phyloP scores from a whole-genome alignment of 2,329 filamentous ascomycete genomes.

The Zymoseptoria passerinii region DNA sequence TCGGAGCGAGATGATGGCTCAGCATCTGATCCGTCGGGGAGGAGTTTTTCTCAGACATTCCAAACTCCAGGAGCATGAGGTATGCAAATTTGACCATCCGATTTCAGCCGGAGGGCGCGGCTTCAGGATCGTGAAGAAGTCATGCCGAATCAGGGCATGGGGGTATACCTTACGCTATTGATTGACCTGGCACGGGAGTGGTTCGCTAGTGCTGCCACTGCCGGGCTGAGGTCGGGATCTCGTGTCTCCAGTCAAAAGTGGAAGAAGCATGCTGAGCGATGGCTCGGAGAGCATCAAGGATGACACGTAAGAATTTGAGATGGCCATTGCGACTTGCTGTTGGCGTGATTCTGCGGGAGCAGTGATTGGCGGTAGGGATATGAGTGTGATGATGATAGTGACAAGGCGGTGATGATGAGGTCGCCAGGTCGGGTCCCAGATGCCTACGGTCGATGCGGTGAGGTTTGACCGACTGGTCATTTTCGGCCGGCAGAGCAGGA shows the following conservation, averaged over 20 bases:
- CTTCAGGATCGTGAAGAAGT: neutral
- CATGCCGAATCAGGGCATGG: neutral
- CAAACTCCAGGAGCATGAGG: neutral
- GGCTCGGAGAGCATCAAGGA: neutral
- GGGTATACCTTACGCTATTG: neutral
- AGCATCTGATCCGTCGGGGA: no score
- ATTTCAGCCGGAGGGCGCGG: neutral
- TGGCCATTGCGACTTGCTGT: neutral
- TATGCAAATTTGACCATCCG: neutral
- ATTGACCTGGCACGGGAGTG: neutral
- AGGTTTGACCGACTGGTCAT: neutral
- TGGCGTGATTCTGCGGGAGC: neutral
- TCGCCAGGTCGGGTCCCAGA: neutral
- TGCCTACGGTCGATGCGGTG: neutral
- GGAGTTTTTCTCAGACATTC: no score
- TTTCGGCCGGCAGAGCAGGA: neutral
- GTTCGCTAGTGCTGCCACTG: neutral
- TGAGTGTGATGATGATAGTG: neutral
- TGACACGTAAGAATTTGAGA: neutral
- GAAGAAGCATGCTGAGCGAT: neutral
- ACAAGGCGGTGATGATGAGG: neutral
- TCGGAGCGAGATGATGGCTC: neutral
- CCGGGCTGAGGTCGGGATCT: neutral
- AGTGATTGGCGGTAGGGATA: neutral
- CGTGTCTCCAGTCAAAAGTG: constrained; percentile 1